Evolutionary conservation across 768 basidiomycete genomes (phyloP), one percentile per base, ranked within the genome.

Genomic region (Kockovaella imperatae): DNA sequence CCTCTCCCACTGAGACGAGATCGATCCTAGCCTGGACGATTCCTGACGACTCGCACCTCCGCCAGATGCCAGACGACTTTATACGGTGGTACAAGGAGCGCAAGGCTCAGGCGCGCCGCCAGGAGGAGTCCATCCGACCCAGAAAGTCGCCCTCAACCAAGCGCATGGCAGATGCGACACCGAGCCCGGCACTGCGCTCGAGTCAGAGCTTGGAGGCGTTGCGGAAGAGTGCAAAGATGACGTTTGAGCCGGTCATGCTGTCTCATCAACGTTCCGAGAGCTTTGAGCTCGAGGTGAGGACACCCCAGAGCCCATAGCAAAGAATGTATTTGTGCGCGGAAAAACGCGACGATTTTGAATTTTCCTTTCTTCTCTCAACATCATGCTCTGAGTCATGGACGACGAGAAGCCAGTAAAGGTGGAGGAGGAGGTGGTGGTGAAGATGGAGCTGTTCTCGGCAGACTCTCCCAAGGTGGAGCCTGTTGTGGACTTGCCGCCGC

Each of bases 11-110:
- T 40, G 24, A 13, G 21, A 17, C 59, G 10, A n/a, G 35, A 23
- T 35, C 54, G 24, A 40, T 38, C 6, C 50, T 72, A 47, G 61
- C 51, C 13, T 72, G 54, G 49, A 11, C 43, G 7, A n/a, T 60
- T n/a, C 62, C 62, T 7, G 28, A 31, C 3, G 20, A 48, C 4
- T 42, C 29, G 17, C 49, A 57, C 21, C 21, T 66, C 1, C 42
- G 50, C 14, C 52, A 54, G 29, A 35, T 69, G 7, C 71, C 71
- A 7, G 45, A 48, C 24, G 63, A 62, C 35, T 72, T 72, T 50
- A 52, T 72, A 20, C 20, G 47, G 1, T 72, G 71, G 69, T 44
- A 70, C n/a, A 59, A 60, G 28, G 54, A 36, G 21, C 35, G 36
- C 39, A 56, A 67, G 42, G 48, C 50, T n/a, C 53, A 54, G 26